Percentiles rank a stretch among this genome's conserved stretches.
phyloP scores from a whole-genome alignment of 306 rosid genomes.

The Alnus glutinosa region DNA sequence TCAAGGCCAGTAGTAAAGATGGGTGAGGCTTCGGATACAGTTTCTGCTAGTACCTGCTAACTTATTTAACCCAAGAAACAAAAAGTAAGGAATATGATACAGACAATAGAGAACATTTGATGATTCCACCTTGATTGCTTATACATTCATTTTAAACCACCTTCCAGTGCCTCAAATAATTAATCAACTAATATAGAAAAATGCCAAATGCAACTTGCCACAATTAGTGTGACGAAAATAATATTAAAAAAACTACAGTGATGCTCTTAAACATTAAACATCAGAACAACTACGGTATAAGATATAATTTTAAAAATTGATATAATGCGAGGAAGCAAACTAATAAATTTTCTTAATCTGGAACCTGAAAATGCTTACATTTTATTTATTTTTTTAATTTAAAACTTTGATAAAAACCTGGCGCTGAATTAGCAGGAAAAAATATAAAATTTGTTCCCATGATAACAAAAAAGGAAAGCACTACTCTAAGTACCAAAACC shows the following conservation, averaged over 20 bases:
- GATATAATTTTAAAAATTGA: not conserved
- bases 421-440: not conserved
- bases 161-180: not conserved
- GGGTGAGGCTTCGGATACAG: not conserved
- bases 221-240: not conserved
- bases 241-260: not conserved
- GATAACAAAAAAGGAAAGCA: not conserved
- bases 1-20: not conserved
- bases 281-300: not conserved
- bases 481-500: too few relatives aligned
- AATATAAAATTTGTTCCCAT: not conserved
- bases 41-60: not conserved
- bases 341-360: not conserved
- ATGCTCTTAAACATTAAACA: not conserved
- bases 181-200: not conserved
- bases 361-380: not conserved
- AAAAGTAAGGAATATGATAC: not conserved
- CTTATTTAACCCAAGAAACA: not conserved
- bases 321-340: not conserved
- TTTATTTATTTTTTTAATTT: not conserved
- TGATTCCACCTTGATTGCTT: not conserved
- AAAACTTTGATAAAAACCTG: not conserved
- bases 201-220: not conserved
- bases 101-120: not conserved
- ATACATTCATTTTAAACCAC: constrained; percentile 2